These are phyloP conservation scores for Aspergillus sojae DNA, from an alignment of 2,329 filamentous ascomycete genomes.

Conservation along the genomic window DNA sequence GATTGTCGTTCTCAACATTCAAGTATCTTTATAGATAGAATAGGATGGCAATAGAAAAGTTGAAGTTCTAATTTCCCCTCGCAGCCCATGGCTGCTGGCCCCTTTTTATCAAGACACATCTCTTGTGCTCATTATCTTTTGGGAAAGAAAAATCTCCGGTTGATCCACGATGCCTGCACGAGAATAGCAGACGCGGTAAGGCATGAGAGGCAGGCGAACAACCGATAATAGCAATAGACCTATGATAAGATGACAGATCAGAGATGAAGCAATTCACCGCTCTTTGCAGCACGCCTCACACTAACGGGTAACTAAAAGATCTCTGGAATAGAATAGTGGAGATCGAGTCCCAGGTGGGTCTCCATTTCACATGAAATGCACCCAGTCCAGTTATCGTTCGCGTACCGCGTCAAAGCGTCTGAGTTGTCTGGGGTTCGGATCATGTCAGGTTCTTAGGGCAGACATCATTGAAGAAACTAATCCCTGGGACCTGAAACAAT, in stretches of 20 bases:
- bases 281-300: constrained; percentile 6
- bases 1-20: neutral
- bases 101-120: constrained; percentile 10
- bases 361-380: neutral
- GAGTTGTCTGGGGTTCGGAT: neutral
- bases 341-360: neutral
- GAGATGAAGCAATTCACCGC: constrained; percentile 13
- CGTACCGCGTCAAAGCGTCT: constrained; percentile 2
- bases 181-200: constrained; percentile 2
- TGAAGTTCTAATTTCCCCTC: neutral
- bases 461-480: constrained; percentile 1
- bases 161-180: constrained; percentile 7
- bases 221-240: constrained; percentile 2
- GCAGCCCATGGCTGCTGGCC: neutral
- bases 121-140: neutral
- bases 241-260: constrained; percentile 14
- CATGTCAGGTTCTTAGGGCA: constrained; percentile 2
- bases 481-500: neutral
- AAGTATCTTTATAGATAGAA: neutral
- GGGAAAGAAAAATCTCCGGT: constrained; percentile 8
- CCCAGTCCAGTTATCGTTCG: constrained; percentile 1
- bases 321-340: neutral
- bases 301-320: neutral
- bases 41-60: neutral
- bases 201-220: constrained; percentile 2